phyloP scores from a whole-genome alignment of 2,329 filamentous ascomycete genomes.

The Trichophyton rubrum region DNA sequence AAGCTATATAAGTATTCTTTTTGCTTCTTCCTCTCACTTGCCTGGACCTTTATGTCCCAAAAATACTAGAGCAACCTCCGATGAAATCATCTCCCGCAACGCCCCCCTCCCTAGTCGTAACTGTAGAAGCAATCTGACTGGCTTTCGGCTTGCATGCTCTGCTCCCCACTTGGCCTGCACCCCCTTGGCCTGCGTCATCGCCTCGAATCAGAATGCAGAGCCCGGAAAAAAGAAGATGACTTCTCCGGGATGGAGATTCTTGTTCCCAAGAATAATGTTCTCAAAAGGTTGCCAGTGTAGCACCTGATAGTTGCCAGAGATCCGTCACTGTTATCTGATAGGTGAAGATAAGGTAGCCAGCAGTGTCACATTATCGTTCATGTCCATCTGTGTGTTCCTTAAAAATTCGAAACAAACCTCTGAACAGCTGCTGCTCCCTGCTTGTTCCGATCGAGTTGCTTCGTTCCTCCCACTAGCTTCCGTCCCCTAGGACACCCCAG shows the following conservation, averaged over 20 bases:
- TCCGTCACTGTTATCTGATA: not conserved
- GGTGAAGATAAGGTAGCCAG: not conserved
- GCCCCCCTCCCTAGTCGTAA: not conserved
- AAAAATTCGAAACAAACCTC: not conserved
- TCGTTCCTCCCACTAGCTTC: not conserved
- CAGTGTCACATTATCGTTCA: not conserved
- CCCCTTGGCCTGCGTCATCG: constrained; percentile 2
- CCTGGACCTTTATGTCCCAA: not conserved
- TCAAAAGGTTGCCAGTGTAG: not conserved
- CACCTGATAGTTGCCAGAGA: not conserved
- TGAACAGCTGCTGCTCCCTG: not conserved
- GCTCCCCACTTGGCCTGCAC: not conserved
- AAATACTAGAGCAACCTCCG: not conserved
- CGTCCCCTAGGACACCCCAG: not conserved
- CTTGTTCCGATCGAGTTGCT: not conserved
- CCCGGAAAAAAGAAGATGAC: not conserved
- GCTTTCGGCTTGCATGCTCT: not conserved
- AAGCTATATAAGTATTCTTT: not conserved
- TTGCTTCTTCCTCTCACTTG: not conserved
- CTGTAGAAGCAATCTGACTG: not conserved
- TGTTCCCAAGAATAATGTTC: not conserved
- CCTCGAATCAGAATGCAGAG: not conserved
- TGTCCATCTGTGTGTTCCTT: not conserved
- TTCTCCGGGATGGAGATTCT: not conserved
- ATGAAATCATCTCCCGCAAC: constrained; percentile 4